Evolutionary conservation across 495 filamentous ascomycete species (phyloP).

Genomic region (Tirmania nivea): DNA sequence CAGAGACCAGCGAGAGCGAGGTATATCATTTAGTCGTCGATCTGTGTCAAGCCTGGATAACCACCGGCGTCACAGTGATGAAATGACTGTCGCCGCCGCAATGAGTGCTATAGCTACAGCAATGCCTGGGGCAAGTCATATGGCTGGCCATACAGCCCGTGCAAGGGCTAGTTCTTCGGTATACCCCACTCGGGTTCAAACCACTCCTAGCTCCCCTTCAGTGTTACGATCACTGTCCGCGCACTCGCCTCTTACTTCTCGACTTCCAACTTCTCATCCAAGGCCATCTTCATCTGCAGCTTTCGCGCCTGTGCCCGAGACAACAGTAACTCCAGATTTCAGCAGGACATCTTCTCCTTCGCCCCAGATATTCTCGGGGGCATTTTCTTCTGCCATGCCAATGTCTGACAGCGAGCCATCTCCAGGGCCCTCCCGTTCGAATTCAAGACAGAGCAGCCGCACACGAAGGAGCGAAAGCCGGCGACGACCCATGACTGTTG

Average conservation of each 20-base stretch:
- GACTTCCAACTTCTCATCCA: neutral
- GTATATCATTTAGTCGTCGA: neutral
- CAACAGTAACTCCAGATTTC: neutral
- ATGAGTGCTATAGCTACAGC: neutral
- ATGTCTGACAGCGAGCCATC: slow-evolving; percentile 35
- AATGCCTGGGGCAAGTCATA: neutral
- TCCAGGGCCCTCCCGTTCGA: neutral
- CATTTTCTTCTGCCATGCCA: slow-evolving; percentile 74
- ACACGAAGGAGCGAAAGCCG: slow-evolving; percentile 6
- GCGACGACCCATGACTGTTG: slow-evolving; percentile 14
- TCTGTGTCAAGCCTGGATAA: neutral
- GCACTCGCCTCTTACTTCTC: neutral
- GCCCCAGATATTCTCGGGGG: slow-evolving; percentile 4
- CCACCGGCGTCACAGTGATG: neutral
- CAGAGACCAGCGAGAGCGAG: neutral
- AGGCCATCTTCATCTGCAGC: neutral
- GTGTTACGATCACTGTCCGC: neutral
- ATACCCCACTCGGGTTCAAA: neutral
- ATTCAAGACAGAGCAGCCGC: neutral
- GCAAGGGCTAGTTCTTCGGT: neutral
- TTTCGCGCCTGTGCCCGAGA: neutral
- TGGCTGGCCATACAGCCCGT: neutral
- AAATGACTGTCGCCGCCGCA: neutral
- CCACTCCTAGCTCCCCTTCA: neutral
- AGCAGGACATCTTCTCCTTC: slow-evolving; percentile 8